phyloP scores from a whole-genome alignment of 331 rosid genomes.

The Pyrus hybrid region DNA sequence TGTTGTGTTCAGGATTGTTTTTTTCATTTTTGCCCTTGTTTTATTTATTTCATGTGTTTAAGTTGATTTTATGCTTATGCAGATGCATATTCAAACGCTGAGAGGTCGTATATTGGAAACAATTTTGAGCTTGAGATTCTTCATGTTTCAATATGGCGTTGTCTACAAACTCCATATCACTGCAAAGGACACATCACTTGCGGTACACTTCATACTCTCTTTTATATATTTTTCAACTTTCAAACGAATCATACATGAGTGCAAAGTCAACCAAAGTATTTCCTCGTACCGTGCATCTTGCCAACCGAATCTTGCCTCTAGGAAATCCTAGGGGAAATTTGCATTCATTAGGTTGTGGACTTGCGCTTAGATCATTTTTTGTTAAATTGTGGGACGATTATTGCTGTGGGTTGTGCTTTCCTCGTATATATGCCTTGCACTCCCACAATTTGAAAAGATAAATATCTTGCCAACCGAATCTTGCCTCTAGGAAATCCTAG shows the following conservation, averaged over 20 bases:
- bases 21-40: neutral
- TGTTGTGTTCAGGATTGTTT: neutral
- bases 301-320: neutral
- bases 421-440: too few species aligned
- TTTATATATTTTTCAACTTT: neutral
- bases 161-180: conserved; percentile 88
- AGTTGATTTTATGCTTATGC: conserved; percentile 15
- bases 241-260: neutral
- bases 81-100: conserved; percentile 78
- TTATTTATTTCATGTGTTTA: conserved; percentile 2
- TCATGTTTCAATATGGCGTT: conserved; percentile 71
- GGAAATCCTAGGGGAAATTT: neutral
- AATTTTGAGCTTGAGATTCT: conserved; percentile 76
- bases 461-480: neutral
- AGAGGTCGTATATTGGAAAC: conserved; percentile 95
- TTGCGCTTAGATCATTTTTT: too few species aligned
- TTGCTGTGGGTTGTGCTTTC: too few species aligned
- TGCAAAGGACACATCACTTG: conserved; percentile 62
- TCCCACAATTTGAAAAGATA: neutral
- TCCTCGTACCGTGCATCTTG: neutral
- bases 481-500: neutral
- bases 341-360: too few species aligned
- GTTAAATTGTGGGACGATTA: too few species aligned
- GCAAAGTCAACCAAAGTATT: neutral
- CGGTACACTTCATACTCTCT: conserved; percentile 41